Percentiles rank a stretch among this genome's conserved stretches.
These are phyloP conservation scores for Camelina neglecta DNA, from an alignment of 345 rosid species.

Conservation along the genomic window DNA sequence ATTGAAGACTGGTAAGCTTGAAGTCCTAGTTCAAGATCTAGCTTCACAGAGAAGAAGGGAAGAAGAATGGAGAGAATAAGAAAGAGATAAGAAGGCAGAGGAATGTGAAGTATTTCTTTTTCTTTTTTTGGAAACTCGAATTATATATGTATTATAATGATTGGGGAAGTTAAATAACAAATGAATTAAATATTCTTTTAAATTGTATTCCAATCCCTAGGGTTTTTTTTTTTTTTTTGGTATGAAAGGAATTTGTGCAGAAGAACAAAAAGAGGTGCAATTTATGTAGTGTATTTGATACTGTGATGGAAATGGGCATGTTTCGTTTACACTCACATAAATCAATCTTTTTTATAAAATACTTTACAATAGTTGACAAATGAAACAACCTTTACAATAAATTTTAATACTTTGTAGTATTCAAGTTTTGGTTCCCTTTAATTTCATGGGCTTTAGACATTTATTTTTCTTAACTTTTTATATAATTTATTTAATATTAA, in stretches of 20 bases:
- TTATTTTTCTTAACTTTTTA: not conserved
- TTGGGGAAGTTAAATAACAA: conserved; percentile 39
- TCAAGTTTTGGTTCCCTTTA: conserved; percentile 8
- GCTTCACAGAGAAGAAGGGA: conserved; percentile 19
- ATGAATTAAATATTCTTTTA: not conserved
- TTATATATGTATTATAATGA: conserved; percentile 37
- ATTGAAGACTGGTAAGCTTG: conserved; percentile 25
- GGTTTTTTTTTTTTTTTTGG: conserved; percentile 38
- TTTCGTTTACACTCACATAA: conserved; percentile 31
- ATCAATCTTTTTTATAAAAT: not conserved
- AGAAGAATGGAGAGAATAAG: conserved; percentile 8
- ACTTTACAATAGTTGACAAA: conserved; percentile 15
- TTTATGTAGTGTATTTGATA: conserved; percentile 37
- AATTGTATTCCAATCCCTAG: conserved; percentile 35
- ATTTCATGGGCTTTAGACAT: not conserved
- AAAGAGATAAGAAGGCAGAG: conserved; percentile 37
- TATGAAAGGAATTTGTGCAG: conserved; percentile 47
- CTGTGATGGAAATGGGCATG: conserved; percentile 38
- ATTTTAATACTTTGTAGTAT: not conserved
- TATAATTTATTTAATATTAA: not conserved
- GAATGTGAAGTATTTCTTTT: conserved; percentile 36
- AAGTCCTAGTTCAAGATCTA: conserved; percentile 31
- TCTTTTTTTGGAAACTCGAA: conserved; percentile 37
- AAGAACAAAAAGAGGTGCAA: conserved; percentile 39
- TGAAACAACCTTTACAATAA: conserved; percentile 9